Conservation (phyloP, 2,329 filamentous ascomycete genomes). For the Colletotrichum limetticola region DNA sequence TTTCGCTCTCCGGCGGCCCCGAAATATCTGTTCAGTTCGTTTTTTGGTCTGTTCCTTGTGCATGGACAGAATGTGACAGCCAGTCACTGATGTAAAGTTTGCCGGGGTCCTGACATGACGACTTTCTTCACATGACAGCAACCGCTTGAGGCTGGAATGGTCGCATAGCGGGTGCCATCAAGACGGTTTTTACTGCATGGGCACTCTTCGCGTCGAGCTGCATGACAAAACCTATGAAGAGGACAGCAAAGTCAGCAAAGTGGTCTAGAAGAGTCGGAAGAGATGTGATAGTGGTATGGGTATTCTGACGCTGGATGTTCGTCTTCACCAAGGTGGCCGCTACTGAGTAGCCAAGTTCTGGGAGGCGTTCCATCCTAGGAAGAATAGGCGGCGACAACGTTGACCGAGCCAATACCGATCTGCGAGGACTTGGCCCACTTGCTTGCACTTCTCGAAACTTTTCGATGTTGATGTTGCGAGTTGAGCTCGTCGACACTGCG, state of each 20-base stretch:
- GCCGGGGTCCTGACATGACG: not conserved
- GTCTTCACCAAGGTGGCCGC: conserved; percentile 19
- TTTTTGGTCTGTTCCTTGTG: not conserved
- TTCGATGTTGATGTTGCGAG: not conserved
- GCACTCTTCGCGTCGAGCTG: conserved; percentile 25
- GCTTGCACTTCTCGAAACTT: not conserved
- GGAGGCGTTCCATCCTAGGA: conserved; percentile 11
- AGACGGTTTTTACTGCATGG: conserved; percentile 17
- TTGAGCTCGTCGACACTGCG: not conserved
- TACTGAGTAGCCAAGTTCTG: conserved; percentile 22
- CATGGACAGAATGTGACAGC: no score
- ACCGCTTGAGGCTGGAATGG: conserved; percentile 7
- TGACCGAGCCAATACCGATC: not conserved
- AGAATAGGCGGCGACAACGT: not conserved
- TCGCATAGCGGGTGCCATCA: conserved; percentile 12
- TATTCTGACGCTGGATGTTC: not conserved
- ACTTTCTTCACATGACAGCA: conserved; percentile 14
- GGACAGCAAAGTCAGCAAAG: conserved; percentile 5
- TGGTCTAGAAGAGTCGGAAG: not conserved
- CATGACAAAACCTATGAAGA: conserved; percentile 17
- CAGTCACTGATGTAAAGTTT: not conserved
- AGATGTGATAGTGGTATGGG: not conserved
- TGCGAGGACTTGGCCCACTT: not conserved
- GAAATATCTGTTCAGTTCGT: not conserved
- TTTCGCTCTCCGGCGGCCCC: not conserved